Evolutionary conservation across 176 grass and related monocot genomes (phyloP), one percentile per base, ranked within the genome.

Genomic region (Olyra latifolia): DNA sequence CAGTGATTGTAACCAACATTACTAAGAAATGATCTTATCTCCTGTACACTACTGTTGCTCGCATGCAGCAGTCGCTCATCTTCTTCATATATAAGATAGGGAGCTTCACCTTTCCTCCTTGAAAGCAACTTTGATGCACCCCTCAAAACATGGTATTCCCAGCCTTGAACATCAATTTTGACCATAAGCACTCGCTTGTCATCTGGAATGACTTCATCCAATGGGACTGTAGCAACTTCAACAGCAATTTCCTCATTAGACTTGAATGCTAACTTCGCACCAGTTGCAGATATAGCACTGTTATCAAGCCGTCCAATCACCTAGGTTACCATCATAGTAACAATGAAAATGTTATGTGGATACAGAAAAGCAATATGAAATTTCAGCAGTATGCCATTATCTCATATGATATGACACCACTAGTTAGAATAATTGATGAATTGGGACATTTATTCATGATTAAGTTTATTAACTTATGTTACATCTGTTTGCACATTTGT

Each of bases 81-180:
- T 89, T 98, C 95, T 87, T 98, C 95, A 64, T 94, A 94, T 77
- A 93, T 94, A 76, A 94, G 82, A 66, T 98, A 94, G 5, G 92
- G 95, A 64, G 95, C 95, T 83, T 91, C 90, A 58, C 83, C 83
- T 85, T 89, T 98, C 77, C 39, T 88, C 80, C 95, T 83, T 83
- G 62, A 60, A 46, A 97, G 83, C 66, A 97, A 78, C 49, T 82
- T 87, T 40, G 74, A 69, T 80, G 94, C 88, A 71, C 94, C 91
- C 88, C 84, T 89, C 44, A 85, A 72, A 42, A 94, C 95, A 78
- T 98, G 95, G 73, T 89, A 94, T 50, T 94, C 95, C 95, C 95
- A 98, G 20, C 95, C 95, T 84, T 98, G 95, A 63, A 98, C 92
- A 83, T 94, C 92, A 85, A 94, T 85, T 85, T 98, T 98, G 47